Evolutionary conservation across 495 filamentous ascomycete species (phyloP).

Genomic region (Venustampulla echinocandica): DNA sequence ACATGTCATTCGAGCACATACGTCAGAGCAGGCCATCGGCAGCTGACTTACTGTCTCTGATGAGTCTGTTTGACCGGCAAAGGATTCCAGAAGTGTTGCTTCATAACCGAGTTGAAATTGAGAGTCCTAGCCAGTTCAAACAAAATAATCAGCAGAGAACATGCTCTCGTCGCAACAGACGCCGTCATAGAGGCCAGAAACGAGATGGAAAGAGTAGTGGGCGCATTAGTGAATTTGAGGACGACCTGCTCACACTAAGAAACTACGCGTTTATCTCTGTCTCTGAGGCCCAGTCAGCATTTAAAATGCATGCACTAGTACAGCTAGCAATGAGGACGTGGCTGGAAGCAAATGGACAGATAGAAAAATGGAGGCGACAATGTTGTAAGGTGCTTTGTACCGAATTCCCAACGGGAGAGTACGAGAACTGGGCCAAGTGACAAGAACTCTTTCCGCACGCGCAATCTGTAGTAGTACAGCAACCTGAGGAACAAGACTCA

Average conservation of each 20-base stretch:
- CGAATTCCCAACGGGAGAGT: conserved; percentile 33
- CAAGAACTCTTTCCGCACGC: conserved; percentile 23
- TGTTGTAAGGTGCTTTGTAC: conserved; percentile 31
- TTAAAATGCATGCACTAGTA: conserved; percentile 42
- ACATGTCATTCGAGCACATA: conserved; percentile 41
- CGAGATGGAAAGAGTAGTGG: too few relatives aligned
- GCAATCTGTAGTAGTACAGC: conserved; percentile 13
- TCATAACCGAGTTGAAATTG: conserved; percentile 8
- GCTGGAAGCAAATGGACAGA: conserved; percentile 29
- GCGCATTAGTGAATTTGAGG: conserved; percentile 30
- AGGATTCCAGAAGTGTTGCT: conserved; percentile 27
- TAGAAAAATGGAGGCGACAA: conserved; percentile 28
- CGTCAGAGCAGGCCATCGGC: conserved; percentile 23
- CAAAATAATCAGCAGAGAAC: too few relatives aligned
- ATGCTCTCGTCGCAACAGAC: too few relatives aligned
- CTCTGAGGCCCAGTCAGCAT: conserved; percentile 18
- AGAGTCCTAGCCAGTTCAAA: conserved; percentile 1
- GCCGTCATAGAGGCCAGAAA: too few relatives aligned
- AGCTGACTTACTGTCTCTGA: conserved; percentile 30
- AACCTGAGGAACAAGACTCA: conserved; percentile 11
- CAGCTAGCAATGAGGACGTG: conserved; percentile 36
- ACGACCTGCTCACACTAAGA: conserved; percentile 32
- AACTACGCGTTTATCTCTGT: conserved; percentile 36
- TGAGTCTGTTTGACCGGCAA: conserved; percentile 30
- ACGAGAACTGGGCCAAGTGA: conserved; percentile 27